Conservation (phyloP, 192 early-diverging fungal species). For the Haplosporangium gracile region DNA sequence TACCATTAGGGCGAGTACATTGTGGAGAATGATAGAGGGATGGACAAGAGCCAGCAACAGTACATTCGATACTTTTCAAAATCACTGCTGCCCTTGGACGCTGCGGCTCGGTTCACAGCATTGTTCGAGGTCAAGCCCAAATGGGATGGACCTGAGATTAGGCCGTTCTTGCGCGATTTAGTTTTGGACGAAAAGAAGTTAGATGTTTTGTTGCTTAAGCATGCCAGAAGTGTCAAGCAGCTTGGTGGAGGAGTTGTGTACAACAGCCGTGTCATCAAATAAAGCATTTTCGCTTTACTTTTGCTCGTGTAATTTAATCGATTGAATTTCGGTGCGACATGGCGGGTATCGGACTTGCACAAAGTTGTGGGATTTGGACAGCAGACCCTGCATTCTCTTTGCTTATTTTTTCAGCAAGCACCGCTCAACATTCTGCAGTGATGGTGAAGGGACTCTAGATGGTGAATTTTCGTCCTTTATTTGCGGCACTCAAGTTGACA, state of each 20-base stretch:
- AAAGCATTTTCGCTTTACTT: neutral
- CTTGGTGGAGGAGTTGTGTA: conserved; percentile 52
- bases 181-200: conserved; percentile 61
- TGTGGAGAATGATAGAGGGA: conserved; percentile 24
- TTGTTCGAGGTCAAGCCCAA: conserved; percentile 59
- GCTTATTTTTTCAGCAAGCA: too few relatives aligned
- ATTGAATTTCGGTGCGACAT: too few relatives aligned
- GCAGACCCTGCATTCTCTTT: too few relatives aligned
- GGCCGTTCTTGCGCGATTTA: conserved; percentile 61
- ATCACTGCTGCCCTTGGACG: conserved; percentile 55
- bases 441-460: too few relatives aligned
- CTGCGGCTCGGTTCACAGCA: conserved; percentile 56
- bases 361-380: neutral
- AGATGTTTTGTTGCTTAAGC: conserved; percentile 61
- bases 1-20: conserved; percentile 42
- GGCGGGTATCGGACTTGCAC: neutral
- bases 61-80: conserved; percentile 60
- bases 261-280: conserved; percentile 60
- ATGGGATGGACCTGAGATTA: conserved; percentile 62
- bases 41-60: conserved; percentile 22
- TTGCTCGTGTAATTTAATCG: neutral
- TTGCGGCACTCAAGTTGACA: too few relatives aligned
- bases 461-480: too few relatives aligned
- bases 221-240: conserved; percentile 59
- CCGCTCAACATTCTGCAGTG: too few relatives aligned